phyloP scores from a whole-genome alignment of 257 asterid genomes.

The Capsicum chinense region DNA sequence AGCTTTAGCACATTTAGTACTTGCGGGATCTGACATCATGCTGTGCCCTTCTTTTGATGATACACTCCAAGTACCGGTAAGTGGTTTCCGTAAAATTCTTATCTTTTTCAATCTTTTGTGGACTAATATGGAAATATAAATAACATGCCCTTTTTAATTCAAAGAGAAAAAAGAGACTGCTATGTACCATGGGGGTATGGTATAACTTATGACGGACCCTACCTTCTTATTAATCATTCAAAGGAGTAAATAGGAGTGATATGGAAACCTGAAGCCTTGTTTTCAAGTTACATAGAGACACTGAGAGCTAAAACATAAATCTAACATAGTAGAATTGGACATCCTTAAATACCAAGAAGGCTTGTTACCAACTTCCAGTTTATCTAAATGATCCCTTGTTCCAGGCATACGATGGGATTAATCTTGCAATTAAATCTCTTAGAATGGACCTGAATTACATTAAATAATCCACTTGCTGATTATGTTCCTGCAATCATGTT shows the following conservation, averaged over 20 bases:
- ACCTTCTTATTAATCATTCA: not conserved
- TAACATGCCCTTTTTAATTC: not conserved
- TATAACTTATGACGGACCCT: not conserved
- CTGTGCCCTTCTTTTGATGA: slow-evolving; percentile 70
- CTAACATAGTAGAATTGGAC: not conserved
- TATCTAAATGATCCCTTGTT: slow-evolving; percentile 11
- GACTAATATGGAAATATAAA: slow-evolving; percentile 6
- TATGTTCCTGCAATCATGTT: not conserved
- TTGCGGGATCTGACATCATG: slow-evolving; percentile 80
- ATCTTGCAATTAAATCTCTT: not conserved
- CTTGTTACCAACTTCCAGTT: slow-evolving; percentile 5
- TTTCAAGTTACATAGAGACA: slow-evolving; percentile 13
- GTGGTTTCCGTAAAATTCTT: slow-evolving; percentile 30
- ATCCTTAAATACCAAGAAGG: not conserved
- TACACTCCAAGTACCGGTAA: slow-evolving; percentile 75
- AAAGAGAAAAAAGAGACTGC: not conserved
- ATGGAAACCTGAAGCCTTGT: not conserved
- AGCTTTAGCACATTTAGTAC: slow-evolving; percentile 60
- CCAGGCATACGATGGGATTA: not conserved
- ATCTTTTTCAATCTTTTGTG: slow-evolving; percentile 24
- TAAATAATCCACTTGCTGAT: slow-evolving; percentile 19
- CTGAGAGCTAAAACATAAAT: not conserved
- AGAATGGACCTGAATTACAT: not conserved
- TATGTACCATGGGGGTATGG: not conserved
- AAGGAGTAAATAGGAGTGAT: not conserved